phyloP scores from a whole-genome alignment of 2,329 filamentous ascomycete species.

The Paramyrothecium roridum region DNA sequence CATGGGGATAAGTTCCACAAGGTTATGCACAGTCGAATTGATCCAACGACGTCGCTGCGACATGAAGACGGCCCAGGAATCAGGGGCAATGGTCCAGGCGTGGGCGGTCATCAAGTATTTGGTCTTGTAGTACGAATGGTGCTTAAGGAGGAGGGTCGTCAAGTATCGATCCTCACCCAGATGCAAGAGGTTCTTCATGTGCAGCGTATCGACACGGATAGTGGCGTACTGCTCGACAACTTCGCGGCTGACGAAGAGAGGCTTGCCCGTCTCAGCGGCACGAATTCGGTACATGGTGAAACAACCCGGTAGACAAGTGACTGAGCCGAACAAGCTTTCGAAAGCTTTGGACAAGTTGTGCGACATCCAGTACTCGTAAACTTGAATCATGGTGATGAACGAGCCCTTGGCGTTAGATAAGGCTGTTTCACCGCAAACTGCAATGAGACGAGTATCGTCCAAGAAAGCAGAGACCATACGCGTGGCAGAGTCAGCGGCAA shows the following conservation, averaged over 20 bases:
- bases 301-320: constrained; percentile 96
- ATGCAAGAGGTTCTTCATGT: constrained; percentile 98
- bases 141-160: constrained; percentile 90
- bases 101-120: constrained; percentile 93
- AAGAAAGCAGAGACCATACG: constrained; percentile 91
- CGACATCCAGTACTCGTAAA: constrained; percentile 99
- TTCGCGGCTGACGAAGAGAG: constrained; percentile 91
- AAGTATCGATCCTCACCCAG: constrained; percentile 97
- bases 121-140: constrained; percentile 92
- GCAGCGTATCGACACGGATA: constrained; percentile 93
- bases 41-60: constrained; percentile 99
- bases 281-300: constrained; percentile 99
- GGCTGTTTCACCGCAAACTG: constrained; percentile 90
- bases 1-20: constrained; percentile 91
- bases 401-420: constrained; percentile 91
- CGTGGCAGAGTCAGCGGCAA: constrained; percentile 83
- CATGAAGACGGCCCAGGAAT: constrained; percentile 90
- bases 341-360: constrained; percentile 97
- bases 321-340: constrained; percentile 92
- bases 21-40: constrained; percentile 97
- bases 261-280: constrained; percentile 90
- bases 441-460: constrained; percentile 89
- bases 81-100: constrained; percentile 95
- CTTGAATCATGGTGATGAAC: constrained; percentile 97
- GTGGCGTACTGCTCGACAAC: constrained; percentile 84